Conservation (phyloP, 129 eudicot genomes). For the Pittosporum tobira region DNA sequence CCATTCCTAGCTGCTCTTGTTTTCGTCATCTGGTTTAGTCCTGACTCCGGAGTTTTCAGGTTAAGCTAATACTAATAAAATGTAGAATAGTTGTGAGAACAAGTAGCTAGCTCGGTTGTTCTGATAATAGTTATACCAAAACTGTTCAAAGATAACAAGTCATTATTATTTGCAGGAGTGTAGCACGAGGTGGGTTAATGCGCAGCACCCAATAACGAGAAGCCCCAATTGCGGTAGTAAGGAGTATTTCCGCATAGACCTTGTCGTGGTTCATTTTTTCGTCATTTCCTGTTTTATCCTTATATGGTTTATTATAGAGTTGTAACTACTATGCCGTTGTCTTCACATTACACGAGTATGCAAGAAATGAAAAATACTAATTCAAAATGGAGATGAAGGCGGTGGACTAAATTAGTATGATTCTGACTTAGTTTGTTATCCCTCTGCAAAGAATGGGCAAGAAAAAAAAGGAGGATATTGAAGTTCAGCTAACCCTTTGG, state of each 20-base stretch:
- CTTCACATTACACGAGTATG: neutral
- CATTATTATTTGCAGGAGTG: slow-evolving; percentile 38
- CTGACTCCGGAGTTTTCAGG: too few species aligned
- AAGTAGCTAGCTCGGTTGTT: neutral
- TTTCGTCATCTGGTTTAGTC: too few species aligned
- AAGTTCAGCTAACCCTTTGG: slow-evolving; percentile 38
- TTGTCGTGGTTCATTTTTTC: slow-evolving; percentile 1
- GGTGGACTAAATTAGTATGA: slow-evolving; percentile 16
- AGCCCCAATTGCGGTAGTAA: neutral
- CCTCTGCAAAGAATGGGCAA: slow-evolving; percentile 17
- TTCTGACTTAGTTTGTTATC: slow-evolving; percentile 6
- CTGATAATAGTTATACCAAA: neutral
- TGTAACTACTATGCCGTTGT: slow-evolving; percentile 28
- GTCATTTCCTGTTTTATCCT: slow-evolving; percentile 8
- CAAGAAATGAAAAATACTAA: neutral
- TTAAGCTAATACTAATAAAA: too few species aligned
- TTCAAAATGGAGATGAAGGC: slow-evolving; percentile 12
- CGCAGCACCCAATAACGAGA: slow-evolving; percentile 55
- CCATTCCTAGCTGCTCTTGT: too few species aligned
- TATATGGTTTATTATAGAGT: slow-evolving; percentile 22
- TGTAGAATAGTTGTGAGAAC: neutral
- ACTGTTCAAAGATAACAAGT: neutral
- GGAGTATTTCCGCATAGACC: neutral
- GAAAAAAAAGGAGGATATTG: slow-evolving; percentile 12
- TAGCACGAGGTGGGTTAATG: slow-evolving; percentile 54